These are phyloP conservation scores for Coprinopsis sp. DNA, from an alignment of 768 basidiomycete genomes.

Conservation along the genomic window DNA sequence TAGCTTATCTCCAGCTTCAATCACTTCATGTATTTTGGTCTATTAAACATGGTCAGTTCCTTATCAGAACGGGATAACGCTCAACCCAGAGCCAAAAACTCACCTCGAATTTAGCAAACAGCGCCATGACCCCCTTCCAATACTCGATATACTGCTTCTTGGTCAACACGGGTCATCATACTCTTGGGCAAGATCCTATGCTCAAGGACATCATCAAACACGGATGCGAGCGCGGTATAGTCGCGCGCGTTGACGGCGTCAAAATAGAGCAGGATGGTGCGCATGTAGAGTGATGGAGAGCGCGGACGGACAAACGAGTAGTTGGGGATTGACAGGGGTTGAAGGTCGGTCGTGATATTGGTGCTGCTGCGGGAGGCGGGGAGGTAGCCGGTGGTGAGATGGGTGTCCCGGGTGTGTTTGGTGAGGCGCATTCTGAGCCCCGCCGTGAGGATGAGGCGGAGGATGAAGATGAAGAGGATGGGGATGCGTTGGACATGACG, in stretches of 20 bases:
- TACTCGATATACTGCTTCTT: constrained; percentile 31
- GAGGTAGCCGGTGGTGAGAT: too few relatives aligned
- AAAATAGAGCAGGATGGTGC: constrained; percentile 28
- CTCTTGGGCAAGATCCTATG: constrained; percentile 33
- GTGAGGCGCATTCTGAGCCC: too few relatives aligned
- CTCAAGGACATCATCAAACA: constrained; percentile 30
- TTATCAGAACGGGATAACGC: neutral
- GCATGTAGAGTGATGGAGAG: constrained; percentile 28
- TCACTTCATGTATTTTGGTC: constrained; percentile 27
- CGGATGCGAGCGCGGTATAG: constrained; percentile 21
- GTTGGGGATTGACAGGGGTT: constrained; percentile 23
- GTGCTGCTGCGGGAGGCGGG: too few relatives aligned
- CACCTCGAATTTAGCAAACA: constrained; percentile 28
- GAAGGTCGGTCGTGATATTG: constrained; percentile 13
- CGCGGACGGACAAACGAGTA: constrained; percentile 23
- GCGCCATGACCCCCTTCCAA: constrained; percentile 20
- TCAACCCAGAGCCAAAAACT: constrained; percentile 3
- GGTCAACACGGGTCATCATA: constrained; percentile 31
- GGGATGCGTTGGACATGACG: too few relatives aligned
- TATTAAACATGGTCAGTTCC: constrained; percentile 8
- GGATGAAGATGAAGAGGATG: too few relatives aligned
- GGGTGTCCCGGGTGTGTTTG: too few relatives aligned
- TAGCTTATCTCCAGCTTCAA: constrained; percentile 27
- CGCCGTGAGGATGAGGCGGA: too few relatives aligned
- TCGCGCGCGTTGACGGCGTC: constrained; percentile 29